These are phyloP conservation scores for Xylaria sp. DNA, from an alignment of 2,329 filamentous ascomycete genomes.

Conservation along the genomic window DNA sequence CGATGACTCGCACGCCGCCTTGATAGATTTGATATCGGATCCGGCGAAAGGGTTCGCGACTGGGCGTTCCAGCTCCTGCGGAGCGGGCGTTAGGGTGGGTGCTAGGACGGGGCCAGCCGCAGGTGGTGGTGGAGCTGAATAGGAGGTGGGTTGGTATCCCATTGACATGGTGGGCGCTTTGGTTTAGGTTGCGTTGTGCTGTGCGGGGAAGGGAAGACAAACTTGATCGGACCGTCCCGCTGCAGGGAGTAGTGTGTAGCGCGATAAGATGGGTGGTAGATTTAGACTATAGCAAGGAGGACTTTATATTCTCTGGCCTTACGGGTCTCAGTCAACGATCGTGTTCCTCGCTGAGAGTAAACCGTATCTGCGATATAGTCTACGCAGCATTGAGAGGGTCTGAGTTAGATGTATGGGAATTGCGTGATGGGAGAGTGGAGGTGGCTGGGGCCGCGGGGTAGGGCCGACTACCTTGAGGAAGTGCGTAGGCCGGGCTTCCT, in stretches of 20 bases:
- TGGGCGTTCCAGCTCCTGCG: slow-evolving; percentile 17
- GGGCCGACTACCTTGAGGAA: not conserved
- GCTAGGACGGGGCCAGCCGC: slow-evolving; percentile 1
- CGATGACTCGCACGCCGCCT: slow-evolving; percentile 35
- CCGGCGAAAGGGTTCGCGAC: slow-evolving; percentile 22
- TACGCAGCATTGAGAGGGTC: not conserved
- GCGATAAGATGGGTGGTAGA: not conserved
- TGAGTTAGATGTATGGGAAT: not conserved
- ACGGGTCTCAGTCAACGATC: not conserved
- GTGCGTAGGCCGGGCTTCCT: not conserved
- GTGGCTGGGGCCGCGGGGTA: not conserved
- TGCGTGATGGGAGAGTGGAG: not conserved
- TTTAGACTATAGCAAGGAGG: too few relatives aligned
- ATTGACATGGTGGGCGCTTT: slow-evolving; percentile 7
- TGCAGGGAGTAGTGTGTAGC: not conserved
- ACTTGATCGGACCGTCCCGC: not conserved
- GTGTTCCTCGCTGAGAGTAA: not conserved
- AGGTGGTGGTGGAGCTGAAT: slow-evolving; percentile 7
- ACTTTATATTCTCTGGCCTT: too few relatives aligned
- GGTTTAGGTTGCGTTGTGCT: not conserved
- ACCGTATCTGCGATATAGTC: not conserved
- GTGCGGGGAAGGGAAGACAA: not conserved
- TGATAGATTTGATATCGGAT: slow-evolving; percentile 29
- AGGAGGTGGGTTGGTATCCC: slow-evolving; percentile 23
- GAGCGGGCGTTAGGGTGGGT: slow-evolving; percentile 11